A percentile compares a stretch with the other conserved stretches of the same genome.
Evolutionary conservation across 73 alveolate species (phyloP).

Genomic region (Diophrys appendiculata): DNA sequence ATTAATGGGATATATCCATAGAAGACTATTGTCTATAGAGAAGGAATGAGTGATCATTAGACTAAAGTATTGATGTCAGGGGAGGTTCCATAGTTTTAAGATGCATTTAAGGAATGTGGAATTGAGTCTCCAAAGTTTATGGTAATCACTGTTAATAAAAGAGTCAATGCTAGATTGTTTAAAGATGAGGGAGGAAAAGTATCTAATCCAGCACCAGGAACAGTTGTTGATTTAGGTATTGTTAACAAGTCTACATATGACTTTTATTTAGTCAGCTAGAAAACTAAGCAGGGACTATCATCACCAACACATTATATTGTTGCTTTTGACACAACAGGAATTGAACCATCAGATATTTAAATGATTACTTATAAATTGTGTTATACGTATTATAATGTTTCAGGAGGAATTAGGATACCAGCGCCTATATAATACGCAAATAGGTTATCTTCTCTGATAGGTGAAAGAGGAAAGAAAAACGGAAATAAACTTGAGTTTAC

Average conservation of each 20-base stretch:
- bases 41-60: conserved; percentile 60
- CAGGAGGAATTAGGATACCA: conserved; percentile 86
- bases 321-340: conserved; percentile 61
- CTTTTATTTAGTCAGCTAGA: conserved; percentile 77
- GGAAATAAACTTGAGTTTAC: too few species aligned
- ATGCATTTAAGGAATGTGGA: conserved; percentile 19
- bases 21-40: conserved; percentile 77
- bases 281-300: conserved; percentile 74
- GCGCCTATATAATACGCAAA: conserved; percentile 85
- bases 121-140: conserved; percentile 52
- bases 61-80: conserved; percentile 41
- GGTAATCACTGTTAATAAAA: conserved; percentile 62
- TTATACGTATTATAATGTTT: conserved; percentile 80
- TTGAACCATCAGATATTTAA: conserved; percentile 60
- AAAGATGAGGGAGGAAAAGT: conserved; percentile 51
- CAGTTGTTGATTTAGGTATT: conserved; percentile 69
- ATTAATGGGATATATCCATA: conserved; percentile 49
- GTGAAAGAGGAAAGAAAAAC: not conserved
- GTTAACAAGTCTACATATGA: conserved; percentile 63
- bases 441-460: conserved; percentile 68
- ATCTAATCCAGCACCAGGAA: conserved; percentile 76
- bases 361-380: conserved; percentile 81
- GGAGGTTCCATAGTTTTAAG: conserved; percentile 51
- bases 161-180: conserved; percentile 68
- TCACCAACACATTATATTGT: conserved; percentile 87